Base-by-base conservation (phyloP, 108 stramenopile species). In the Epithemia pelagica region DNA sequence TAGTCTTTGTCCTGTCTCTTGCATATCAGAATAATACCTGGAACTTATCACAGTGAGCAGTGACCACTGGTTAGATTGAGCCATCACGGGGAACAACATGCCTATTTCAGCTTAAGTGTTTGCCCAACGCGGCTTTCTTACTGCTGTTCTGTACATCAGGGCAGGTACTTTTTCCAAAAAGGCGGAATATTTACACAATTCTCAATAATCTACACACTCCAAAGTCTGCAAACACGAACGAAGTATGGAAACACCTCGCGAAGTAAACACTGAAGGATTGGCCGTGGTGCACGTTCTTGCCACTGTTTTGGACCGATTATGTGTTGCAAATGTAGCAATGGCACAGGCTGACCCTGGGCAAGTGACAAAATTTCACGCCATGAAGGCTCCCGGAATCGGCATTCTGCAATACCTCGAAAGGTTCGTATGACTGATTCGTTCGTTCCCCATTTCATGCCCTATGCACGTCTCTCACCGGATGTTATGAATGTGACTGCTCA, bases 331-430 rank as follows among this genome's bases (percentile, higher is more conserved):
- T 63, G 64, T 81, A 23, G 60, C 66, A 52, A 65, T 89, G 10
- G 75, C 88, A 0, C 69, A 65, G 58, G 58, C 74, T 56, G 83
- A 86, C 58, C 83, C 87, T 5, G 89, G 86, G 1, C 81, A 89
- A 65, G 68, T 98, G 23, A 99, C 96, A 52, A 94, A 95, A 67
- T 99, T 99, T 73, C 96, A 97, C 63, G 96, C 96, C 21, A 82
- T 96, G 56, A 84, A 91, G 58, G 89, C 96, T 5, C 98, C 98
- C 15, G 86, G 81, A 15, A 99, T 99, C 61, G 78, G 84, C 29
- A 83, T 99, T 24, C 74, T 79, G 29, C 86, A 89, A 57, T 99
- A 99, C 72, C 74, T 99, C 52, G 94, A 99, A 77, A 79, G 96
- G 91, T 93, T 65, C 57, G 87, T 79, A 31, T 26, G 46, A 29